Percentiles rank a stretch among this genome's conserved stretches.
These are phyloP conservation scores for Pseudogymnoascus sp. DNA, from an alignment of 2,329 filamentous ascomycete species.

Conservation along the genomic window DNA sequence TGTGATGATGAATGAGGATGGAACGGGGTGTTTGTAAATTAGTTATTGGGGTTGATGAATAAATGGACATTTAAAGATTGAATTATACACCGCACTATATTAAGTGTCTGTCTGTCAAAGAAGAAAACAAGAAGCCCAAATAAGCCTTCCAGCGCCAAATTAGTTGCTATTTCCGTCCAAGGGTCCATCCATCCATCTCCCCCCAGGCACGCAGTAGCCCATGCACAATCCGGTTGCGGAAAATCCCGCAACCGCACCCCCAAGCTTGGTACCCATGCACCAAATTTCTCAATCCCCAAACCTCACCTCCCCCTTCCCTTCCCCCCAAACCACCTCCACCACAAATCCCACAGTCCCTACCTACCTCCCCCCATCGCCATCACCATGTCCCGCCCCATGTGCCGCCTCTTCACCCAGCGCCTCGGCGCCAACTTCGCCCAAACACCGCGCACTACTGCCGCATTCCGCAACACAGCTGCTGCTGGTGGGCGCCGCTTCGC, in stretches of 20 bases:
- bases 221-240: background rate
- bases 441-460: background rate
- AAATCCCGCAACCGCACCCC: background rate
- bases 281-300: constrained; percentile 5
- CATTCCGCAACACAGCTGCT: constrained; percentile 6
- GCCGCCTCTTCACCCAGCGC: background rate
- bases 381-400: background rate
- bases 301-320: background rate
- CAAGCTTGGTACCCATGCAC: constrained; percentile 4
- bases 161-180: background rate
- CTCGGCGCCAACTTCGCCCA: background rate
- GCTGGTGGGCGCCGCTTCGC: constrained; percentile 20
- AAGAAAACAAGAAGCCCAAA: background rate
- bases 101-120: background rate
- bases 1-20: constrained; percentile 1
- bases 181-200: background rate
- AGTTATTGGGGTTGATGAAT: constrained; percentile 1
- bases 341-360: background rate
- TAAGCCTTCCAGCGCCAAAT: background rate
- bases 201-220: background rate
- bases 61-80: constrained; percentile 4
- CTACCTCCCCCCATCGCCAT: background rate
- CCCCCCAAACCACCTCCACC: too few species aligned
- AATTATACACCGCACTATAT: background rate
- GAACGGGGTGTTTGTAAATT: background rate